phyloP scores from a whole-genome alignment of 139 green algal species.

The Mesotaenium endlicherianum region DNA sequence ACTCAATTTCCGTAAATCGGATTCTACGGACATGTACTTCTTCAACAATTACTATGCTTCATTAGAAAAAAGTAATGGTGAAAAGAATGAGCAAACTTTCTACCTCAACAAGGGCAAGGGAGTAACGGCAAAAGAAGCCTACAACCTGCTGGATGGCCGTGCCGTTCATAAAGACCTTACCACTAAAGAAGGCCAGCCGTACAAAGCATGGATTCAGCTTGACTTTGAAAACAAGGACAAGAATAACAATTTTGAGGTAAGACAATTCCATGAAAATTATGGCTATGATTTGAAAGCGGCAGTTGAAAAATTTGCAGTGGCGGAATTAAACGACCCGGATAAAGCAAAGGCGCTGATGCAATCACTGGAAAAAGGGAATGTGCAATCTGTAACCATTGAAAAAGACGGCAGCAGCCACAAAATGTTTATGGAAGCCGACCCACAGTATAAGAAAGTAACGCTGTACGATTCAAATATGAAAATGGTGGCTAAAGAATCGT shows the following conservation, averaged over 20 bases:
- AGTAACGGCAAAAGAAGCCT: background rate
- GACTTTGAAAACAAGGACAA: background rate
- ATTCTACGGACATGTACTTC: background rate
- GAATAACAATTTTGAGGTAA: background rate
- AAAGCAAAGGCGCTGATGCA: background rate
- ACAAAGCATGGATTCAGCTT: background rate
- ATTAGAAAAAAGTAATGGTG: background rate
- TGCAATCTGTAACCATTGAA: background rate
- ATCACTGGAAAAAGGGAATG: background rate
- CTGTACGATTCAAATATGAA: background rate
- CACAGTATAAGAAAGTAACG: background rate
- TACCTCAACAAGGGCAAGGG: background rate
- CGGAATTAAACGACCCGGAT: background rate
- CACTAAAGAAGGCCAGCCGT: background rate
- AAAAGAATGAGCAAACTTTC: background rate
- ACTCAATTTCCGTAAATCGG: background rate
- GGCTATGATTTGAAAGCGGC: background rate
- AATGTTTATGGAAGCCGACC: background rate
- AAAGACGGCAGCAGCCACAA: background rate
- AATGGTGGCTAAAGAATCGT: too few species aligned
- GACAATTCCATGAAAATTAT: background rate
- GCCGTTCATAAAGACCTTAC: background rate
- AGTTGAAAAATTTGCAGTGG: background rate
- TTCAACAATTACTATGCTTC: background rate
- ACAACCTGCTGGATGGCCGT: background rate